These are phyloP conservation scores for Sanghuangporus weigelae DNA, from an alignment of 1,284 basidiomycete genomes.

Conservation along the genomic window DNA sequence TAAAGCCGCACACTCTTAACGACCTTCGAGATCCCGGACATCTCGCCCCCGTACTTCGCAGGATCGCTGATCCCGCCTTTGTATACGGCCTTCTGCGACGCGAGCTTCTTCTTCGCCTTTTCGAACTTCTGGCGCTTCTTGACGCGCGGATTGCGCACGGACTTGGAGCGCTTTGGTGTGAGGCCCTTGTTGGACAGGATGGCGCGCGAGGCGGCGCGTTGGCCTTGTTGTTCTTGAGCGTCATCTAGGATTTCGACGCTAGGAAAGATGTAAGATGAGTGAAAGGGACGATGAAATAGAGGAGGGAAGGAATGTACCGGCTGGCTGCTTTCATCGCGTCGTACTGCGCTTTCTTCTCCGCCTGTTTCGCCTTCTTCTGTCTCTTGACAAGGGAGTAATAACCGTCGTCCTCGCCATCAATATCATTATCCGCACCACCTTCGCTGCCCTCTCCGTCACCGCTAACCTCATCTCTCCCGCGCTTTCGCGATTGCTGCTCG, in stretches of 20 bases:
- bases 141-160: constrained; percentile 89
- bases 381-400: constrained; percentile 89
- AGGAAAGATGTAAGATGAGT: not conserved
- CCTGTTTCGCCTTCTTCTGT: constrained; percentile 66
- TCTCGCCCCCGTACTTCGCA: constrained; percentile 54
- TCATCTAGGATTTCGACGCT: constrained; percentile 47
- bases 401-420: constrained; percentile 49
- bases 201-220: constrained; percentile 80
- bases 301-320: constrained; percentile 41
- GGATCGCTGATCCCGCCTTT: constrained; percentile 73
- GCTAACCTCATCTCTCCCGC: constrained; percentile 36
- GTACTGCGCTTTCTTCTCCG: constrained; percentile 76
- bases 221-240: constrained; percentile 48
- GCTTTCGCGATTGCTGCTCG: constrained; percentile 39
- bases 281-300: constrained; percentile 13
- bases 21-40: constrained; percentile 17
- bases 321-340: constrained; percentile 59
- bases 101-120: constrained; percentile 87
- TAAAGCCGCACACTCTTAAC: constrained; percentile 17
- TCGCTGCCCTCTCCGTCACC: constrained; percentile 30
- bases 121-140: constrained; percentile 92
- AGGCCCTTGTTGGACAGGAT: constrained; percentile 93
- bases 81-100: constrained; percentile 84
- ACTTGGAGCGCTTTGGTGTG: constrained; percentile 82
- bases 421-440: constrained; percentile 29